Evolutionary conservation across 2,329 filamentous ascomycete species (phyloP).

Genomic region (Colletotrichum orbiculare): DNA sequence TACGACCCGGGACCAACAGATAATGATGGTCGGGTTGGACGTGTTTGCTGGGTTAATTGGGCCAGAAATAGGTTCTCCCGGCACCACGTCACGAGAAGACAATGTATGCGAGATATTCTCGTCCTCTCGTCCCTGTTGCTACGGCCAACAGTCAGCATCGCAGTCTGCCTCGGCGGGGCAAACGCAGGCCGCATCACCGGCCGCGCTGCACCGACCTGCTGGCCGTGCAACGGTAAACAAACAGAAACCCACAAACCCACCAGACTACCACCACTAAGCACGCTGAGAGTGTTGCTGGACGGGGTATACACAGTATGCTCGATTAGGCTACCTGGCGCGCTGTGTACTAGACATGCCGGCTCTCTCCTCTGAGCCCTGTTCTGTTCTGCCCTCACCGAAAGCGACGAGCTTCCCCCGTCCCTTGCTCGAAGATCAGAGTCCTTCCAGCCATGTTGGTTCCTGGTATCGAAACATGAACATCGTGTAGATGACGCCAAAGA

Average conservation of each 20-base stretch:
- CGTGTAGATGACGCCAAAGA: constrained; percentile 36
- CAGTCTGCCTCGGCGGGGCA: constrained; percentile 12
- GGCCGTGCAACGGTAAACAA: constrained; percentile 30
- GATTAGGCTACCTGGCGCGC: constrained; percentile 31
- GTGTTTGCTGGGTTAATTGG: too few relatives aligned
- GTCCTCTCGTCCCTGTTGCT: neutral
- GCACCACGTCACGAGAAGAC: too few relatives aligned
- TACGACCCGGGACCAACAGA: too few relatives aligned
- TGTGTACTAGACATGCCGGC: constrained; percentile 26
- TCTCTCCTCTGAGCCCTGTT: neutral
- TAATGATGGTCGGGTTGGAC: too few relatives aligned
- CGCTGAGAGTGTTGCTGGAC: neutral
- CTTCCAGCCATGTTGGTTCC: constrained; percentile 28
- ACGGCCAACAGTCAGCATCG: neutral
- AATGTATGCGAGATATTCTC: neutral
- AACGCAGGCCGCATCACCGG: constrained; percentile 30
- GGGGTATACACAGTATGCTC: constrained; percentile 32
- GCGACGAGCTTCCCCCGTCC: constrained; percentile 21
- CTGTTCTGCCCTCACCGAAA: neutral
- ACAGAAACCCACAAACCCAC: neutral
- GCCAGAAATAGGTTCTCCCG: too few relatives aligned
- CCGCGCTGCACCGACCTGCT: constrained; percentile 28
- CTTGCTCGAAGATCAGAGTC: constrained; percentile 11
- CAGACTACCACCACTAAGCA: neutral
- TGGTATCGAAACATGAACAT: constrained; percentile 38